Base-by-base conservation (phyloP, 108 stramenopile species). In the Bacterosira constricta region DNA sequence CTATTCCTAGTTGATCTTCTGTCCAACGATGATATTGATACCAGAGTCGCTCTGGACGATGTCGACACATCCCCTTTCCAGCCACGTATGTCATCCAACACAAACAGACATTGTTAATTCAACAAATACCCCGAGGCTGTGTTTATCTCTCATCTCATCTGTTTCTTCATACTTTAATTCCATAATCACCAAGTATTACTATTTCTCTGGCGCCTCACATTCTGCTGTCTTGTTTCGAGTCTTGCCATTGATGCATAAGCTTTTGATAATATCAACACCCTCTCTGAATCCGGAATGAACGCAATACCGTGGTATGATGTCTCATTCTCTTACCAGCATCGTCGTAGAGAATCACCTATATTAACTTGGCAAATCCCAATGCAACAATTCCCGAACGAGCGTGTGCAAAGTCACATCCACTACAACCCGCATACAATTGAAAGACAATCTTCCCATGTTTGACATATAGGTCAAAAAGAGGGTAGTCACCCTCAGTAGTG, bases 401-500 rank as follows among this genome's bases (percentile, higher is more conserved):
- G 11, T 57, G 17, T 32, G 56, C 34, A 11, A 57, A 57, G 12
- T 57, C 56, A 30, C 56, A 57, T 32, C 56, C 56, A 13, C 56
- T n/a, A 34, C 56, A 57, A 57, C 31, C 56, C 12, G 30, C 56
- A 57, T 57, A 57, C 15, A 57, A 30, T 32, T 57, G 56, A 17
- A 57, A 57, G 15, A 32, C 18, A 17, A 57, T 32, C 11, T 17
- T 4, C 17, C 32, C 32, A 34, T 57, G 56, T 30, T 57, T 34
- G 1, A 57, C 15, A 57, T 57, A 57, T 11, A 57, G 56, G 34
- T 57, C 56, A 57, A 32, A 32, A 4, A 57, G 56, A 32, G 56
- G 56, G 11, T 30, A 30, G 17, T 57, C 15, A 1, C 30, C 56
- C 25, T 30, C 17, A 11, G 29, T 34, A 15, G 30, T 17, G 15